A percentile compares a stretch with the other conserved stretches of the same genome.
phyloP scores from a whole-genome alignment of 345 rosid species.

The Eucalyptus curtisii region DNA sequence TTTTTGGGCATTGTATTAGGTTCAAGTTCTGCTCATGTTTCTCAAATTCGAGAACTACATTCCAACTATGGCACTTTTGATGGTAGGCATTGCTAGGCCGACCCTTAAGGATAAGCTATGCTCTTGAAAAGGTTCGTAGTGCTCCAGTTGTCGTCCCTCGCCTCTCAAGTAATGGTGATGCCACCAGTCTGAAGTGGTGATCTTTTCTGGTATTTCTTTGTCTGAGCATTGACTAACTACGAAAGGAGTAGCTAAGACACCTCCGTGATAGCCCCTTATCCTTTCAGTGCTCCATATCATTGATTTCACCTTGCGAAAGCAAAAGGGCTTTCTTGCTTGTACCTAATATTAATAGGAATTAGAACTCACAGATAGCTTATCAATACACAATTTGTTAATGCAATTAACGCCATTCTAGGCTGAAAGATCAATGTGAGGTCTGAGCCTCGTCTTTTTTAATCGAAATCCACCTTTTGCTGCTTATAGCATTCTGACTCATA shows the following conservation, averaged over 20 bases:
- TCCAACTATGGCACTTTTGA: background rate
- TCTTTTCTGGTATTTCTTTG: background rate
- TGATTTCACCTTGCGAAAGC: background rate
- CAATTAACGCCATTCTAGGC: background rate
- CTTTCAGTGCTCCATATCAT: background rate
- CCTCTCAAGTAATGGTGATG: conserved; percentile 9
- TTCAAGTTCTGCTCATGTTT: background rate
- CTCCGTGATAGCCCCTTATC: background rate
- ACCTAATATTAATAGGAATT: background rate
- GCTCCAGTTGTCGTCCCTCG: conserved; percentile 75
- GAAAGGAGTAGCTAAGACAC: background rate
- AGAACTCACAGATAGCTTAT: background rate
- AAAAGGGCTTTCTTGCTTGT: background rate
- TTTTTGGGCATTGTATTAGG: background rate
- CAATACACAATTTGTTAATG: background rate
- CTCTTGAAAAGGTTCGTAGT: conserved; percentile 72
- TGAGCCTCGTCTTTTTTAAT: background rate
- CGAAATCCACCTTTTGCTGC: background rate
- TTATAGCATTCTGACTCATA: background rate
- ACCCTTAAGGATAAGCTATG: conserved; percentile 65
- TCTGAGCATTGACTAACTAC: background rate
- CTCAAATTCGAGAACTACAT: background rate
- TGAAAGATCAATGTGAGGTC: background rate
- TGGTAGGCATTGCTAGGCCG: conserved; percentile 75
- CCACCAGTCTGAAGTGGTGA: background rate